A percentile compares a stretch with the other conserved stretches of the same genome.
These are phyloP conservation scores for Westerdykella sp. DNA, from an alignment of 2,329 filamentous ascomycete genomes.

Conservation along the genomic window DNA sequence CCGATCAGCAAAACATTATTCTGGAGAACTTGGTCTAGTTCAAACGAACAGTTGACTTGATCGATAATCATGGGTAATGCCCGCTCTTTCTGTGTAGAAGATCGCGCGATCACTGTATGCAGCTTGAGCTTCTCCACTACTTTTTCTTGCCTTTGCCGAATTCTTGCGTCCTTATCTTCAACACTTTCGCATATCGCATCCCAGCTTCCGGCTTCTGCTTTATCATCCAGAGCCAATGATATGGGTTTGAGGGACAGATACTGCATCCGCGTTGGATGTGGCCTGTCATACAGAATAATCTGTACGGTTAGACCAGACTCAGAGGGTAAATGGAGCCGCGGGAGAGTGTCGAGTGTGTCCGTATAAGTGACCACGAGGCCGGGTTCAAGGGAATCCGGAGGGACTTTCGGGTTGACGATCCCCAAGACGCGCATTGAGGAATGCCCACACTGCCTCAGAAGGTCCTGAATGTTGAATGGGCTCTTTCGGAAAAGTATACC, in stretches of 20 bases:
- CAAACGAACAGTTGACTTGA: conserved; percentile 93
- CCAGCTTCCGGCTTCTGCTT: conserved; percentile 43
- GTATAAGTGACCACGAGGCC: conserved; percentile 61
- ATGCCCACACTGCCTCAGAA: conserved; percentile 79
- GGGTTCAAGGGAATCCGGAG: conserved; percentile 52
- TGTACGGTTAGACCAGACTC: conserved; percentile 69
- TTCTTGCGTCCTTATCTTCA: conserved; percentile 63
- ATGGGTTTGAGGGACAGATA: conserved; percentile 92
- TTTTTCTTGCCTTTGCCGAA: conserved; percentile 55
- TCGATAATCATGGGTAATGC: conserved; percentile 76
- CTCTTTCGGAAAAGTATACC: conserved; percentile 79
- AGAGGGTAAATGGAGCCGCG: conserved; percentile 62
- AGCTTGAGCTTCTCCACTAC: conserved; percentile 81
- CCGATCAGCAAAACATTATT: conserved; percentile 85
- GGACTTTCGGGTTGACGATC: conserved; percentile 60
- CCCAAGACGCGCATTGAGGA: conserved; percentile 80
- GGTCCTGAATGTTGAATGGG: conserved; percentile 69
- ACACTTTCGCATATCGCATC: conserved; percentile 45
- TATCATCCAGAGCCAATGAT: conserved; percentile 68
- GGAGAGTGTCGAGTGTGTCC: conserved; percentile 49
- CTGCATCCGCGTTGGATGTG: conserved; percentile 83
- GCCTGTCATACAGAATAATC: conserved; percentile 81
- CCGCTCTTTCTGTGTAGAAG: conserved; percentile 73
- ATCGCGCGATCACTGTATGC: conserved; percentile 75
- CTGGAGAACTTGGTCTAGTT: conserved; percentile 77